These are phyloP conservation scores for Aspergillus udagawae DNA, from an alignment of 2,329 filamentous ascomycete genomes.

Conservation along the genomic window DNA sequence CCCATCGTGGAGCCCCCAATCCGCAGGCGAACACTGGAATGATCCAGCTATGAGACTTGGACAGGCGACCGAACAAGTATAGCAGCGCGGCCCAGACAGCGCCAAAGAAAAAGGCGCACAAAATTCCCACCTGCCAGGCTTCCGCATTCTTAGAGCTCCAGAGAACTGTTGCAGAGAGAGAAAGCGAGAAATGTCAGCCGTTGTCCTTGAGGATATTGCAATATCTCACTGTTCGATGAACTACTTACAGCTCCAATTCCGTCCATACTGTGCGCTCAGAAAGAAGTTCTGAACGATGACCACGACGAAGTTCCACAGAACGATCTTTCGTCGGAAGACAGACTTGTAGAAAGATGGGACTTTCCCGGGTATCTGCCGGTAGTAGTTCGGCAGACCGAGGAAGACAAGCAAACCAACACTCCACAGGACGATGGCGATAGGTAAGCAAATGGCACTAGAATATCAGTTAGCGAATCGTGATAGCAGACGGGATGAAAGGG, in stretches of 20 bases:
- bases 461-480: constrained; percentile 15
- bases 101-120: constrained; percentile 48
- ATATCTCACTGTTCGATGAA: no score
- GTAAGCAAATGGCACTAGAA: constrained; percentile 51
- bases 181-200: background rate
- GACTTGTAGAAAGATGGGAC: constrained; percentile 64
- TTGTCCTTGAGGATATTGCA: background rate
- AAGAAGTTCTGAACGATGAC: constrained; percentile 66
- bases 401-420: constrained; percentile 52
- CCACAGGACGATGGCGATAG: constrained; percentile 57
- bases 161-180: constrained; percentile 38
- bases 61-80: constrained; percentile 51
- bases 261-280: constrained; percentile 61
- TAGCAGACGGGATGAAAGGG: no score
- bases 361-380: constrained; percentile 60
- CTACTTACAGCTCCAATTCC: constrained; percentile 60
- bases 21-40: constrained; percentile 65
- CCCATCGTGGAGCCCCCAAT: constrained; percentile 62
- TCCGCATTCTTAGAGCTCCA: constrained; percentile 56
- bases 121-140: constrained; percentile 53
- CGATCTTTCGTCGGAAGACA: constrained; percentile 59
- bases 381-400: constrained; percentile 63
- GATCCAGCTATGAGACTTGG: constrained; percentile 61
- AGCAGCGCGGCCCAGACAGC: constrained; percentile 51
- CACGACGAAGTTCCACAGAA: constrained; percentile 63